Evolutionary conservation across 495 filamentous ascomycete genomes (phyloP).

Genomic region (Aspergillus incahuasiensis): DNA sequence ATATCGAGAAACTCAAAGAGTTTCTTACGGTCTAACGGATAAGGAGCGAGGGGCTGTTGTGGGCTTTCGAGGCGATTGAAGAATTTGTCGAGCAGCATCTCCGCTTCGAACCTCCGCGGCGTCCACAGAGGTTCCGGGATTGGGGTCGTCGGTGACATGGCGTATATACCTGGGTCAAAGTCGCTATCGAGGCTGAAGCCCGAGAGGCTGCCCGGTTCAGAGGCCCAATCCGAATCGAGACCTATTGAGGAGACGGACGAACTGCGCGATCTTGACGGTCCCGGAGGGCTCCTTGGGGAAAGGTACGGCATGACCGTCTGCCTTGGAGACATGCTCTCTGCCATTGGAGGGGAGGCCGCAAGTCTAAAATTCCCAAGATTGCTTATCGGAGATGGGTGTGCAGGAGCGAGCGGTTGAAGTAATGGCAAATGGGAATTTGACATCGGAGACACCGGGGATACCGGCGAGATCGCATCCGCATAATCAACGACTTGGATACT

Average conservation of each 20-base stretch:
- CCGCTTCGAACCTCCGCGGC: slow-evolving; percentile 6
- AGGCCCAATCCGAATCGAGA: slow-evolving; percentile 11
- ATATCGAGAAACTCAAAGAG: slow-evolving; percentile 12
- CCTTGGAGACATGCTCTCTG: slow-evolving; percentile 10
- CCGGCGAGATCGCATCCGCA: background rate
- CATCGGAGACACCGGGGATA: background rate
- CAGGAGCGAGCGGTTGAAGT: background rate
- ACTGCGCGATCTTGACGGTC: slow-evolving; percentile 9
- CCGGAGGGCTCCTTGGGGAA: slow-evolving; percentile 1
- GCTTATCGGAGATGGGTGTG: background rate
- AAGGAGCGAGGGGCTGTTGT: background rate
- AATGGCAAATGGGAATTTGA: slow-evolving; percentile 6
- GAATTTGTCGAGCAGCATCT: slow-evolving; percentile 12
- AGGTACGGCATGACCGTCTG: background rate
- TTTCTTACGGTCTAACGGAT: slow-evolving; percentile 2
- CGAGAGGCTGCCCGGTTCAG: background rate
- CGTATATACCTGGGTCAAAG: background rate
- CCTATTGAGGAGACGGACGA: slow-evolving; percentile 15
- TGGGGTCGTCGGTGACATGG: background rate
- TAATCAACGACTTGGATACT: slow-evolving; percentile 14
- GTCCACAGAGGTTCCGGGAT: background rate
- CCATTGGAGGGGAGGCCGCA: slow-evolving; percentile 9
- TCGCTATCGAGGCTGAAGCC: background rate
- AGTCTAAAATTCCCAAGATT: background rate
- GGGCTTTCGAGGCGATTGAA: background rate